phyloP scores from a whole-genome alignment of 306 rosid genomes.

The Geum urbanum region DNA sequence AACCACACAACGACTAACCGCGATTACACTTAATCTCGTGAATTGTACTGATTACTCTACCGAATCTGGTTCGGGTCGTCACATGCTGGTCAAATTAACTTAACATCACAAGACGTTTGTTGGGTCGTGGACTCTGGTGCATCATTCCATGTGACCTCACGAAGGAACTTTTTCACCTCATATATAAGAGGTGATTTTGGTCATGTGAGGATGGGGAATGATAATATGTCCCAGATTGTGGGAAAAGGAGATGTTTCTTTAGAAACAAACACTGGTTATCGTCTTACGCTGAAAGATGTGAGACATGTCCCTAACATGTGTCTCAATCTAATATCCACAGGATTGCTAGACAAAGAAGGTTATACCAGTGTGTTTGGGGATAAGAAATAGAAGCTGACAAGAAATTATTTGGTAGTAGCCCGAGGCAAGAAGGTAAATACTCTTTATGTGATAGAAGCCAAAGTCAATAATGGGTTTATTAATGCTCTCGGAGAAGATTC shows the following conservation, averaged over 20 bases:
- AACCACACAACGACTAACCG: too few species aligned
- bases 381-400: slow-evolving; percentile 3
- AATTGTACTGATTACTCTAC: too few species aligned
- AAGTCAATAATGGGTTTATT: not conserved
- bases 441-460: not conserved
- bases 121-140: slow-evolving; percentile 7
- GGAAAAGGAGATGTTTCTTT: slow-evolving; percentile 7
- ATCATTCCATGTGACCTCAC: not conserved
- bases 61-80: too few species aligned
- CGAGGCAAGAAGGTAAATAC: not conserved
- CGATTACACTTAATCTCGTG: too few species aligned
- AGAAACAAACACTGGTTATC: not conserved
- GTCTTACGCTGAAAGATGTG: slow-evolving; percentile 8
- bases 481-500: not conserved
- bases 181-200: not conserved
- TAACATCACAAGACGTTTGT: slow-evolving; percentile 7
- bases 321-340: not conserved
- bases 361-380: not conserved
- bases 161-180: slow-evolving; percentile 2
- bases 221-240: not conserved
- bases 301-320: slow-evolving; percentile 7
- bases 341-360: not conserved
- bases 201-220: slow-evolving; percentile 12
- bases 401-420: not conserved
- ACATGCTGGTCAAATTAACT: too few species aligned